Conservation (phyloP, 2,329 filamentous ascomycete genomes). For the Talaromyces funiculosus region DNA sequence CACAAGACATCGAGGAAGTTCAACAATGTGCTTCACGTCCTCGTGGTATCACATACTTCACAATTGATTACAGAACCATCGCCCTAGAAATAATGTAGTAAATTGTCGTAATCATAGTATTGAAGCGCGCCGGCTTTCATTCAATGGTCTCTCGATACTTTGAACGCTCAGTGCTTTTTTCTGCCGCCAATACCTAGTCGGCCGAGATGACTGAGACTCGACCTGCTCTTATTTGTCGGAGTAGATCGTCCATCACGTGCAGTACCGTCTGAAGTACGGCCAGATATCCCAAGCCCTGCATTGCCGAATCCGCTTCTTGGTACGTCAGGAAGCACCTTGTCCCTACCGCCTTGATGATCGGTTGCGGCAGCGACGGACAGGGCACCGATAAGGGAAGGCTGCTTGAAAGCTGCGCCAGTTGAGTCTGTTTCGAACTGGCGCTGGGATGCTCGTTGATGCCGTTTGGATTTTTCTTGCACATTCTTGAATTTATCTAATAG, state of each 20-base stretch:
- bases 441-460: constrained; percentile 55
- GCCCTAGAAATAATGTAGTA: background rate
- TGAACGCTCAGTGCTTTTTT: constrained; percentile 39
- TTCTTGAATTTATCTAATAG: constrained; percentile 89
- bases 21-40: background rate
- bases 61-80: background rate
- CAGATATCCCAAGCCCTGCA: constrained; percentile 25
- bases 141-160: background rate
- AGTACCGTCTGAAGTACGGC: constrained; percentile 44
- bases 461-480: constrained; percentile 79
- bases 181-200: constrained; percentile 65
- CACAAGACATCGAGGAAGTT: background rate
- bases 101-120: background rate
- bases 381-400: constrained; percentile 26
- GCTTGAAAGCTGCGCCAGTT: constrained; percentile 39
- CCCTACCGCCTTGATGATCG: constrained; percentile 23
- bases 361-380: constrained; percentile 25
- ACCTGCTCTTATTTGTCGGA: constrained; percentile 52
- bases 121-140: background rate
- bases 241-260: constrained; percentile 23
- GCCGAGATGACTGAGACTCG: constrained; percentile 63
- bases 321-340: constrained; percentile 30
- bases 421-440: constrained; percentile 48
- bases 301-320: constrained; percentile 24
- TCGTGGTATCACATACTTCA: constrained; percentile 1